Evolutionary conservation across 371 early-diverging fungal species (phyloP).

Genomic region (Homolaphlyctis polyrhiza): DNA sequence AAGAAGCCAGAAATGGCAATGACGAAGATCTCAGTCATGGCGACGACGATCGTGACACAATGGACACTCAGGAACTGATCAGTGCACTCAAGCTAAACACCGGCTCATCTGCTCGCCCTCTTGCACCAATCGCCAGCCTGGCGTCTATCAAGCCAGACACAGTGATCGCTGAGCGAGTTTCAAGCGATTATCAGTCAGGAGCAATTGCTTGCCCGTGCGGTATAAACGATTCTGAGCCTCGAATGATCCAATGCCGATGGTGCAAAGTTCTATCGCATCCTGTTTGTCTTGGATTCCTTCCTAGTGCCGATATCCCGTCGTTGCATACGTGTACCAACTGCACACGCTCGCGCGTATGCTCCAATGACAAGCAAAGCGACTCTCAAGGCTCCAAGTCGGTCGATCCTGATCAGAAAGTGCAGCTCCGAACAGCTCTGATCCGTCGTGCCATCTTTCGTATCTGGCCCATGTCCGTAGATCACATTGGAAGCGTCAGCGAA

Average conservation of each 20-base stretch:
- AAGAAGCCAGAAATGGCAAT: too few species aligned
- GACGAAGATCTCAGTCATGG: too few species aligned
- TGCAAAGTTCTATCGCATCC: not conserved
- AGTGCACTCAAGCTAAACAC: not conserved
- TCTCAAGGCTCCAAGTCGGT: too few species aligned
- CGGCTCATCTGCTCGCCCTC: not conserved
- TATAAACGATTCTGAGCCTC: not conserved
- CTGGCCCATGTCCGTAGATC: not conserved
- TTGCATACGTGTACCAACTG: not conserved
- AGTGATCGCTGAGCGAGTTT: too few species aligned
- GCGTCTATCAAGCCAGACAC: not conserved
- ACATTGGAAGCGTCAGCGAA: not conserved
- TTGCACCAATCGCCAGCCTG: not conserved
- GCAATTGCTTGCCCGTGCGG: constrained; percentile 1
- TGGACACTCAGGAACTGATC: constrained; percentile 2
- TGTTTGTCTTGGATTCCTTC: not conserved
- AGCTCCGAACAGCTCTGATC: not conserved
- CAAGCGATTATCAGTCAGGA: too few species aligned
- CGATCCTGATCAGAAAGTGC: not conserved
- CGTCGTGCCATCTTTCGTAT: not conserved
- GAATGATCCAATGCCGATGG: not conserved
- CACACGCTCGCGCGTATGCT: not conserved
- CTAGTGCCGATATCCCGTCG: not conserved
- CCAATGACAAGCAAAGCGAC: not conserved
- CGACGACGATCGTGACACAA: too few species aligned